Base-by-base conservation (phyloP, 108 stramenopile species). In the Poteriospumella lacustris region DNA sequence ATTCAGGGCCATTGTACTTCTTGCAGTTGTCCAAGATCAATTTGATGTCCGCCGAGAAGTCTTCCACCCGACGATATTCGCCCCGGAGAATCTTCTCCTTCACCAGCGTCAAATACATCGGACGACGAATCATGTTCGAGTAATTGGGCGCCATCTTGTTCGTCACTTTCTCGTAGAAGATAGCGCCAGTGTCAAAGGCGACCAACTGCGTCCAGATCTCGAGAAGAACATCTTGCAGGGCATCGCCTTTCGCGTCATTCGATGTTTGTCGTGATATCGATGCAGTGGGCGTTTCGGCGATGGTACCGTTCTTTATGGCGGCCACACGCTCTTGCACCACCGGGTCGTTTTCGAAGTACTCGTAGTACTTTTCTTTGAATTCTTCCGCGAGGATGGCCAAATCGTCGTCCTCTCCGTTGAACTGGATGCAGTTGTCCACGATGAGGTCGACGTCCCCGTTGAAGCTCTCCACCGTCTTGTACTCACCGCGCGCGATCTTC, bases 121-220 rank as follows among this genome's bases (percentile, higher is more conserved):
- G 87, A 28, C 81, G 38, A 3, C 59, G 58, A 42, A 85, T 82
- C 44, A 85, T 79, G 31, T 76, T 56, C 36, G 44, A 78, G 78
- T 87, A 87, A 26, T 81, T 82, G 12, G 89, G 76, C 76, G 92
- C 92, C n/a, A 91, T 85, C 42, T 88, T 79, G 42, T 91, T 90
- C 28, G 91, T 90, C 5, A 94, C 93, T 3, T 91, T 91, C 44
- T 84, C 80, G 1, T 90, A 89, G 84, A 94, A 94, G 12, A 94
- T 70, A 0, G 68, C 42, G n/a, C 85, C 82, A 12, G 39, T 78
- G 78, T 94, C 93, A n/a, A n/a, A n/a, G n/a, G n/a, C n/a, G n/a
- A n/a, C n/a, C n/a, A n/a, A n/a, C n/a, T n/a, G n/a, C n/a, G n/a
- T n/a, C n/a, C n/a, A n/a, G n/a, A n/a, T n/a, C n/a, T n/a, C n/a